Base-by-base conservation (phyloP, 495 filamentous ascomycete genomes). In the Talaromyces ruber region DNA sequence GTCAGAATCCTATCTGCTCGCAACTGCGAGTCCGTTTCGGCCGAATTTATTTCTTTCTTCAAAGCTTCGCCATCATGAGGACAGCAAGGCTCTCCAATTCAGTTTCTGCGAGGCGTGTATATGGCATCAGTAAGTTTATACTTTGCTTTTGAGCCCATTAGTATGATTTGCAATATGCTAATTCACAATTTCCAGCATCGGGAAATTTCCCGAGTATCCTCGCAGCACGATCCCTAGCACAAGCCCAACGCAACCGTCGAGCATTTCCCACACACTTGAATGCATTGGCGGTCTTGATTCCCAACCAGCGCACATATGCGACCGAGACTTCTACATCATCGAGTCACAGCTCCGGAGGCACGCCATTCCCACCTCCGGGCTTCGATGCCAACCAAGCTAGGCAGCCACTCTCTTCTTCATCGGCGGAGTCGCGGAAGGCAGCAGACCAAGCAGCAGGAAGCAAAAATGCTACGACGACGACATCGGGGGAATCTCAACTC, bases 301-400 rank as follows among this genome's bases (percentile, higher is more conserved):
- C 87, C 34, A 70, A 70, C 7, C 71, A 76, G 67, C 82, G 86
- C 64, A 78, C 73, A 65, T 84, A 89, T 69, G 81, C 84, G 21
- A 98, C 94, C 58, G 88, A 93, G 62, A 85, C 87, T 43, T 83
- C 84, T 18, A 84, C 84, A 28, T 77, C 81, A 30, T 77, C 76
- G 9, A 70, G 70, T 12, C 57, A 72, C 26, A 78, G 83, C 54
- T 81, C 82, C 56, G 78, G 81, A 37, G 76, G 75, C 18, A 72
- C 80, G 24, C 77, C 76, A 51, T 87, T 85, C 18, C 94, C 94
- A 34, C 93, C 94, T 54, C 94, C 94, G 9, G 95, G 94, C 8
- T 99, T 97, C 81, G 92, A 97, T 70, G 78, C 91, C 16, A 86
- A 96, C 69, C 76, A 90, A 73, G 94, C 94, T 39, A 96, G 92